A percentile compares a stretch with the other conserved stretches of the same genome.
Evolutionary conservation across 1,284 basidiomycete species (phyloP).

Genomic region (Ceratobasidium sp.): DNA sequence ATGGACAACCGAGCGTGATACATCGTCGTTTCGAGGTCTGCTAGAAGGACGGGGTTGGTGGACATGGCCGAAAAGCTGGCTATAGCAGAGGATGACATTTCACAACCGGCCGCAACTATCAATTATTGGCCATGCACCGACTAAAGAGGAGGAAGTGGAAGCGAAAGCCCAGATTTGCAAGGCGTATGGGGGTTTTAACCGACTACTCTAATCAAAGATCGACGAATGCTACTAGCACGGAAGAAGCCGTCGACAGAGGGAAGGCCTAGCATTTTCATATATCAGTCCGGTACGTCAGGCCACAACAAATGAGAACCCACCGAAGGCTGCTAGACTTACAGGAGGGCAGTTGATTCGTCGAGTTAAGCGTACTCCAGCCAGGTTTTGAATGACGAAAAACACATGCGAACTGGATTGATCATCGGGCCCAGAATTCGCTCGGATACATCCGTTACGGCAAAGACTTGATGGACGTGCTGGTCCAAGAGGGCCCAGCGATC

Average conservation of each 20-base stretch:
- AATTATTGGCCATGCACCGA: too few species aligned
- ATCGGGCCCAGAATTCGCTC: constrained; percentile 1
- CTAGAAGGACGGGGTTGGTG: background rate
- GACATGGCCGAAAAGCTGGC: background rate
- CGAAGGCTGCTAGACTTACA: background rate
- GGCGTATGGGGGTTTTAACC: too few species aligned
- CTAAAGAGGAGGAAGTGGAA: too few species aligned
- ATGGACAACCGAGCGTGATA: background rate
- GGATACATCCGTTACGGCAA: constrained; percentile 5
- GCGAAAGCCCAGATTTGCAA: too few species aligned
- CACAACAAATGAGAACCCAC: background rate
- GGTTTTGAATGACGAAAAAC: constrained; percentile 7
- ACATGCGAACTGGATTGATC: background rate
- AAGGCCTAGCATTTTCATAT: background rate
- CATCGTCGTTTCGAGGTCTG: background rate
- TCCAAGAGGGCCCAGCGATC: too few species aligned
- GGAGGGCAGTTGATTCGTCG: background rate
- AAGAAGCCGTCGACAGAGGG: background rate
- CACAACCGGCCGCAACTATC: background rate
- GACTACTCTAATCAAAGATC: background rate
- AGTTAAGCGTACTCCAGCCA: background rate
- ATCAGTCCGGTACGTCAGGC: background rate
- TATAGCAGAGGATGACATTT: background rate
- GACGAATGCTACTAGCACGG: background rate
- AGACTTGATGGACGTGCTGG: background rate